Evolutionary conservation across 495 filamentous ascomycete species (phyloP).

Genomic region (Neurospora sp.): DNA sequence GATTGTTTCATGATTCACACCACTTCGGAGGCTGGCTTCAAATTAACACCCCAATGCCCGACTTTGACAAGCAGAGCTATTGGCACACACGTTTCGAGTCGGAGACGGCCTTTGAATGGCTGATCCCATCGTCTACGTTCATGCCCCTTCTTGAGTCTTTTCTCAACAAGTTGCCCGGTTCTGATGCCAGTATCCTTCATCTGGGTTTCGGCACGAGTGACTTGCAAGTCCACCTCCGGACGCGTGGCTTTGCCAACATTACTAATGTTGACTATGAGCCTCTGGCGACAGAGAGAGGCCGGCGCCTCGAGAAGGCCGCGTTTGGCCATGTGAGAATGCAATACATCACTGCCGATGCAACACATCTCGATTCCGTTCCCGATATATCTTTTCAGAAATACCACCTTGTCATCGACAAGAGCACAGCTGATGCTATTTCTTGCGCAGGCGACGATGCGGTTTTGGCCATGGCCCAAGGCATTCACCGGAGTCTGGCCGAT

Average conservation of each 20-base stretch:
- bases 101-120: constrained; percentile 33
- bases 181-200: constrained; percentile 22
- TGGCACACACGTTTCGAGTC: constrained; percentile 29
- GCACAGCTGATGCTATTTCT: constrained; percentile 31
- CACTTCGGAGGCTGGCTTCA: neutral
- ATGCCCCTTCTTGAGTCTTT: constrained; percentile 21
- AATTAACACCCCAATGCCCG: neutral
- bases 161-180: constrained; percentile 8
- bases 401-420: constrained; percentile 31
- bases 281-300: constrained; percentile 25
- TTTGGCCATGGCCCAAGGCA: constrained; percentile 15
- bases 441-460: constrained; percentile 24
- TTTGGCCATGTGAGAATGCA: constrained; percentile 27
- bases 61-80: constrained; percentile 32
- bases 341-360: constrained; percentile 29
- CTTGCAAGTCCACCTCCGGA: constrained; percentile 26
- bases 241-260: constrained; percentile 20
- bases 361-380: constrained; percentile 8
- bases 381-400: constrained; percentile 5
- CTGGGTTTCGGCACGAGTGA: constrained; percentile 35
- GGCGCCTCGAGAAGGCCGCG: constrained; percentile 15
- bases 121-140: constrained; percentile 25
- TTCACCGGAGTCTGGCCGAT: constrained; percentile 16
- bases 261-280: constrained; percentile 36
- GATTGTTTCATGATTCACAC: neutral